Evolutionary conservation across 495 filamentous ascomycete genomes (phyloP).

Genomic region (Penicillium bialowiezense): DNA sequence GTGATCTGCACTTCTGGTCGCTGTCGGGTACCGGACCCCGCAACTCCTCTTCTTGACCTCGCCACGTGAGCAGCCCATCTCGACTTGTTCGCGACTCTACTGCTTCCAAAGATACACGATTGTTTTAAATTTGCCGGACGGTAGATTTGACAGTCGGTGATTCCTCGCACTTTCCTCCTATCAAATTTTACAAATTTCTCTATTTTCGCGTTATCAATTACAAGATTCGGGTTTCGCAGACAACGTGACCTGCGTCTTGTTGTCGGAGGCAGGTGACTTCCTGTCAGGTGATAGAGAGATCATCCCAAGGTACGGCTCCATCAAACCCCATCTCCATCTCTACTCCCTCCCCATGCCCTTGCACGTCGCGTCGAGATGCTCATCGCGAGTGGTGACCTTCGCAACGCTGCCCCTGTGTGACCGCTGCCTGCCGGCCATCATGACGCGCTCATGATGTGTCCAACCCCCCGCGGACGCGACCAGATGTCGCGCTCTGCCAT

Average conservation of each 20-base stretch:
- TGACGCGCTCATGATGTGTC: slow-evolving; percentile 31
- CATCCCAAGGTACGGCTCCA: slow-evolving; percentile 45
- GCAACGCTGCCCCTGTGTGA: slow-evolving; percentile 14
- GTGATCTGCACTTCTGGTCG: slow-evolving; percentile 37
- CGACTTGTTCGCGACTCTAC: slow-evolving; percentile 31
- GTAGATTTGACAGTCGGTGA: slow-evolving; percentile 18
- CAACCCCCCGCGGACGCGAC: slow-evolving; percentile 5
- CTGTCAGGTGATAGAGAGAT: slow-evolving; percentile 50
- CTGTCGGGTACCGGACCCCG: slow-evolving; percentile 16
- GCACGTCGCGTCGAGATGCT: slow-evolving; percentile 6
- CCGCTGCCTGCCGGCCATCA: slow-evolving; percentile 27
- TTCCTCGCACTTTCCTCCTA: slow-evolving; percentile 2
- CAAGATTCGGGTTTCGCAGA: slow-evolving; percentile 27
- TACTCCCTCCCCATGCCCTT: slow-evolving; percentile 4
- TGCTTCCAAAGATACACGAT: slow-evolving; percentile 28
- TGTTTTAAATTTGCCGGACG: slow-evolving; percentile 26
- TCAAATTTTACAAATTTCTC: slow-evolving; percentile 14
- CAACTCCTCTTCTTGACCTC: slow-evolving; percentile 29
- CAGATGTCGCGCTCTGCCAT: background rate
- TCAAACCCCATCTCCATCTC: slow-evolving; percentile 13
- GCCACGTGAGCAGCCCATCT: slow-evolving; percentile 49
- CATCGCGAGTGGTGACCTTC: slow-evolving; percentile 9
- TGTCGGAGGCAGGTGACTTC: slow-evolving; percentile 52
- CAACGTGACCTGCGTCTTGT: slow-evolving; percentile 41
- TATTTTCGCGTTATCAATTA: slow-evolving; percentile 22